Evolutionary conservation across 2,329 filamentous ascomycete genomes (phyloP).

Genomic region (Colletotrichum kahawae): DNA sequence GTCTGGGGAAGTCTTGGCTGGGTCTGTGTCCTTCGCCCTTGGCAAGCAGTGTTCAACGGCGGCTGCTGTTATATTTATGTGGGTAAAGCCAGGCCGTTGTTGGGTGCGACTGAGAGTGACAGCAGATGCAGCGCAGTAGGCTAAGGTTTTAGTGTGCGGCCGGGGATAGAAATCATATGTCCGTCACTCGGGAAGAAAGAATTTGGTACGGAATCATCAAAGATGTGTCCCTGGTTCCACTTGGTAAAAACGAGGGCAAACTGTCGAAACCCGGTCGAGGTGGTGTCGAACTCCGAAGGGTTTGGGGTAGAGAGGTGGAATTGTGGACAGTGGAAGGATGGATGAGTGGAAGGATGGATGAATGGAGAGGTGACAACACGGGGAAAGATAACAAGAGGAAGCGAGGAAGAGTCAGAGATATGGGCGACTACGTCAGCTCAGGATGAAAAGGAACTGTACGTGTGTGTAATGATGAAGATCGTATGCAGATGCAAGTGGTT

Average conservation of each 20-base stretch:
- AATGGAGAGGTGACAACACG: neutral
- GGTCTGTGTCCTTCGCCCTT: neutral
- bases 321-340: neutral
- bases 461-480: conserved; percentile 10
- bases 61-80: neutral
- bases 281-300: neutral
- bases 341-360: too few relatives aligned
- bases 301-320: neutral
- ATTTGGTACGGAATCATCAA: neutral
- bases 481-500: neutral
- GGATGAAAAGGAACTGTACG: neutral
- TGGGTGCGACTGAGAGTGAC: neutral
- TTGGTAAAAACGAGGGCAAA: neutral
- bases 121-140: neutral
- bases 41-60: neutral
- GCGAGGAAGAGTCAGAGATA: neutral
- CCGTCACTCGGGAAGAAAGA: neutral
- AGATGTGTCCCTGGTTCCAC: neutral
- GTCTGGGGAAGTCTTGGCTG: neutral
- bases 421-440: neutral
- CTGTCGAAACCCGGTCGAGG: neutral
- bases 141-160: neutral
- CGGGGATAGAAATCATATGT: neutral
- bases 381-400: neutral
- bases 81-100: neutral